These are phyloP conservation scores for Chlamydomonas reinhardtii DNA, from an alignment of 163 green algal species.

Conservation along the genomic window DNA sequence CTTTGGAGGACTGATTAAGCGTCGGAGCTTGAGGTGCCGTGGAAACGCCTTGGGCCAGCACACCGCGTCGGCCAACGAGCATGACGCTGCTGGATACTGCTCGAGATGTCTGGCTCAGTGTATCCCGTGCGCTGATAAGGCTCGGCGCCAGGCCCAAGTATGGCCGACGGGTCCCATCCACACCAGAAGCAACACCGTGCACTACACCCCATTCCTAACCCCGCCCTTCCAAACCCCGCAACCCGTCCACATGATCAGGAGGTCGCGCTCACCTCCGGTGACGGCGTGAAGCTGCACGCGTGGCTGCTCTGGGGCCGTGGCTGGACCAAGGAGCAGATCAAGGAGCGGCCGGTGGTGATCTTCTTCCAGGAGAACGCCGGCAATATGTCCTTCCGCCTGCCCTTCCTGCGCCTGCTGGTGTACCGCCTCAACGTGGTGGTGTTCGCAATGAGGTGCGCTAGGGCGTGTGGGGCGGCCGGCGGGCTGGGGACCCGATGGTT, in stretches of 20 bases:
- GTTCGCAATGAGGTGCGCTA: constrained; percentile 71
- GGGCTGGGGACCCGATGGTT: background rate
- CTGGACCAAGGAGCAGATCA: constrained; percentile 58
- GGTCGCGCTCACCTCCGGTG: constrained; percentile 73
- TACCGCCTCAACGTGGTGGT: constrained; percentile 71
- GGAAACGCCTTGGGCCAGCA: too few relatives aligned
- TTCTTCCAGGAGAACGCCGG: constrained; percentile 95
- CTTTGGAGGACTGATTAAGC: too few relatives aligned
- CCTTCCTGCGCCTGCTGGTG: constrained; percentile 83
- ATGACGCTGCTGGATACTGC: too few relatives aligned
- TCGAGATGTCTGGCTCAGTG: too few relatives aligned
- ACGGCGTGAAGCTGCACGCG: constrained; percentile 88
- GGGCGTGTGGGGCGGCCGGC: background rate
- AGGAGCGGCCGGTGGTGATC: constrained; percentile 69
- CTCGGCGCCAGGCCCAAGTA: too few relatives aligned
- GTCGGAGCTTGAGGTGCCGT: too few relatives aligned
- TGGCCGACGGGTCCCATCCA: too few relatives aligned
- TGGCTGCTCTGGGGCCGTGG: constrained; percentile 85
- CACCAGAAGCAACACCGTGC: too few relatives aligned
- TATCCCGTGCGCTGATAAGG: too few relatives aligned
- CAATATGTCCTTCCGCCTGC: constrained; percentile 93
- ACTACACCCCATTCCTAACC: too few relatives aligned
- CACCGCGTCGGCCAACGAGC: too few relatives aligned
- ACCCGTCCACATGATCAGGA: constrained; percentile 69
- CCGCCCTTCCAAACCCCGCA: too few relatives aligned